These are phyloP conservation scores for Trichoderma breve DNA, from an alignment of 2,329 filamentous ascomycete genomes.

Conservation along the genomic window DNA sequence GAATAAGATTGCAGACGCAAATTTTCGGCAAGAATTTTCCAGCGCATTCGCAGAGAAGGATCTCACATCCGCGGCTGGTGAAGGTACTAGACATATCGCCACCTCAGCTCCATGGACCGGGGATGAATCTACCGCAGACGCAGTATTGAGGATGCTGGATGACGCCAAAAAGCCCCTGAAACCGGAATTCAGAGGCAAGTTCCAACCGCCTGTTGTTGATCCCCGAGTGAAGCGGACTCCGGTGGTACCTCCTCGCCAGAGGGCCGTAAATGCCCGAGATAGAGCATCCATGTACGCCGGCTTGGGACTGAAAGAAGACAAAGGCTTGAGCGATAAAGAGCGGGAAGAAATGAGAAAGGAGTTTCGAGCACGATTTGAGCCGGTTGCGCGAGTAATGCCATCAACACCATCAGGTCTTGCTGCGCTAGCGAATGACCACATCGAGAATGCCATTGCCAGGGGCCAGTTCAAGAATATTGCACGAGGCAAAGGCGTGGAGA, in stretches of 20 bases:
- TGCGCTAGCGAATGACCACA: constrained; percentile 82
- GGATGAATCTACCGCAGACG: constrained; percentile 69
- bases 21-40: constrained; percentile 52
- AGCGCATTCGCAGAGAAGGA: constrained; percentile 48
- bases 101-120: constrained; percentile 74
- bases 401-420: constrained; percentile 75
- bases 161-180: constrained; percentile 72
- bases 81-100: constrained; percentile 67
- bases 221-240: constrained; percentile 46
- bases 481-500: constrained; percentile 73
- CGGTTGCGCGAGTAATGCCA: constrained; percentile 69
- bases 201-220: constrained; percentile 50
- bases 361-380: constrained; percentile 76
- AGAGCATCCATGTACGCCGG: constrained; percentile 52
- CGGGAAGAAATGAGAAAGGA: constrained; percentile 68
- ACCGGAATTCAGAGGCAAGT: constrained; percentile 46
- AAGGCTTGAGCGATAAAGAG: constrained; percentile 66
- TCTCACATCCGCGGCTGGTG: constrained; percentile 58
- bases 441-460: constrained; percentile 88
- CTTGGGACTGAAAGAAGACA: constrained; percentile 46
- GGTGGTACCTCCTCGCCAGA: constrained; percentile 43
- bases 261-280: constrained; percentile 56
- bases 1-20: constrained; percentile 53
- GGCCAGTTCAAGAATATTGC: constrained; percentile 86
- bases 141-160: constrained; percentile 78